Base-by-base conservation (phyloP, 2,329 filamentous ascomycete genomes). In the Microcyclospora pomicola region DNA sequence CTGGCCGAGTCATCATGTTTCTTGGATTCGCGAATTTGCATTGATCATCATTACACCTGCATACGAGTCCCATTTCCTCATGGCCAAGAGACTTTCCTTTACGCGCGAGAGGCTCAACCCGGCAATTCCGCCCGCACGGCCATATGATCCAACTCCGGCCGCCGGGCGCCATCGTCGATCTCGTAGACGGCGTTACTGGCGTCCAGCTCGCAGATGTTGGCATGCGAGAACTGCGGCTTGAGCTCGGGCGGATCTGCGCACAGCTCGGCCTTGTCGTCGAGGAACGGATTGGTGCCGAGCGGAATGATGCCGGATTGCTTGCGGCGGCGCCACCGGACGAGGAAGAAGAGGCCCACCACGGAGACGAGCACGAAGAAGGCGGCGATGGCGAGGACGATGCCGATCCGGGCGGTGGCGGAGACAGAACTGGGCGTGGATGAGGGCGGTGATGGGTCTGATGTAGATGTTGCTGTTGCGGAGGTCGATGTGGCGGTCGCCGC, bases 71-170 rank as follows among this genome's bases (percentile, higher is more conserved):
- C 19, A 7, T 24, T 24, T 7, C 19, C 19, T 5, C 19, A 7
- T 24, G 7, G 19, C 19, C n/a, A n/a, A n/a, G n/a, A n/a, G n/a
- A n/a, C n/a, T 24, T 24, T 7, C 19, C 7, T 24, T 24, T 7
- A 24, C 7, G 4, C 19, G 19, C 19, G 19, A 5, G 19, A 24
- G 19, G 4, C 7, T 24, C 19, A 24, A 24, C 19, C 19, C 5
- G 19, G 19, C 34, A 40, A 27, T 15, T 40, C 38, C 12, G 38
- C 38, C 5, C 38, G 34, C n/a, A 40, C 28, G 1, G 34, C 28
- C 28, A 27, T 40, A 28, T 31, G 24, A 15, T 36, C 34, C 34
- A 36, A 11, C 14, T 36, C 34, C 10, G 38, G 38, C 19, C 27
- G 34, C 15, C 14, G 28, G 16, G 13, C 27, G 13, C 34, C 38